Base-by-base conservation (phyloP, 2,329 filamentous ascomycete species). In the Colletotrichum sp. region DNA sequence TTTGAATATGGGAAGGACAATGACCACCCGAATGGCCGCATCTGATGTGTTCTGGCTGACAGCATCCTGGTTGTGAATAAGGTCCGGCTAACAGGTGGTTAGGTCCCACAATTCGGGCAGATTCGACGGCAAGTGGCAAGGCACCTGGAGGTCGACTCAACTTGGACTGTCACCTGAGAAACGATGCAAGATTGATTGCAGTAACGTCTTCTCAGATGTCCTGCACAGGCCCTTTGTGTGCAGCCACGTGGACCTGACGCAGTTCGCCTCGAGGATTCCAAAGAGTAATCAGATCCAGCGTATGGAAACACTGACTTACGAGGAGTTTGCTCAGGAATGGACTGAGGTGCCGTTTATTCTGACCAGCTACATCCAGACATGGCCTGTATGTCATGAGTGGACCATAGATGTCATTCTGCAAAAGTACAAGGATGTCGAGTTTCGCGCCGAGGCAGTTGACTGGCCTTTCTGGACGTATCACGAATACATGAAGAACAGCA, bases 401-500 rank as follows among this genome's bases (percentile, higher is more conserved):
- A 93, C 91, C 4, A 89, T 94, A 13, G 89, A 93, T n/a, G 85
- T 85, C 12, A 88, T 99, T 1, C 86, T 94, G 1, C 80, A 87
- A n/a, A 87, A 88, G 76, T 95, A 96, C 82, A 87, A 89, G 1
- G 85, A 93, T 66, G 89, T 93, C 4, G 89, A 91, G 67, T 98
- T 99, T 84, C 92, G 95, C 55, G 96, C 96, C 12, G 97, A 99
- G 88, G 94, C 96, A 1, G 96, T 99, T 7, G 95, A 98, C 85
- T 99, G 96, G 96, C 92, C 93, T 0, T 90, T 98, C 77, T 87
- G 89, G n/a, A 94, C 91, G 0, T 99, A 99, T 83, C 87, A 93
- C 77, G 88, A 92, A 60, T 99, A 99, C 84, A 95, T 98, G 93
- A 87, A 89, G 57, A 90, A 94, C 82, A 96, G 91, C 82, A 86